These are phyloP conservation scores for Blastobotrys elegans DNA, from an alignment of 1,139 yeast genomes.

Conservation along the genomic window DNA sequence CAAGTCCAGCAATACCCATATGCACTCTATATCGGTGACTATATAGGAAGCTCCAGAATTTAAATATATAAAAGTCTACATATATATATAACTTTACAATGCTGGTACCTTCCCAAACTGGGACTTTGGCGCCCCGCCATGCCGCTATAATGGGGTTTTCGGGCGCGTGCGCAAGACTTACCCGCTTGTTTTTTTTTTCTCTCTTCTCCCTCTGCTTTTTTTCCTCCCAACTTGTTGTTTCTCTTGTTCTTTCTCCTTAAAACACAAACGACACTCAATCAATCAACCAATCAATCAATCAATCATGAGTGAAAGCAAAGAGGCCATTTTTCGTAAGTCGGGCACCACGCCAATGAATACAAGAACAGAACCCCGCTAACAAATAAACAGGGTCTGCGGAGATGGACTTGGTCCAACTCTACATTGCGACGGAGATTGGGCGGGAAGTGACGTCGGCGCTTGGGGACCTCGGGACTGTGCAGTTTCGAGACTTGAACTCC, in stretches of 20 bases:
- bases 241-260: neutral
- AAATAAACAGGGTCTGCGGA: slow-evolving; percentile 79
- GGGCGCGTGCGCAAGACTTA: too few relatives aligned
- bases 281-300: neutral
- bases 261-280: neutral
- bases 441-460: slow-evolving; percentile 78
- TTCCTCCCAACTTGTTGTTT: neutral
- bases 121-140: too few relatives aligned
- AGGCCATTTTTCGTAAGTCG: slow-evolving; percentile 18
- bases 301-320: slow-evolving; percentile 7
- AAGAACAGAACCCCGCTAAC: neutral
- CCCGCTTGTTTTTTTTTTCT: neutral
- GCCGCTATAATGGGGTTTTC: too few relatives aligned
- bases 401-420: slow-evolving; percentile 87
- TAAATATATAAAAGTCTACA: too few relatives aligned
- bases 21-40: too few relatives aligned
- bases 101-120: too few relatives aligned
- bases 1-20: too few relatives aligned
- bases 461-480: slow-evolving; percentile 79
- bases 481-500: slow-evolving; percentile 81
- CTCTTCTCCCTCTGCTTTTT: neutral
- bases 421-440: slow-evolving; percentile 85
- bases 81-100: too few relatives aligned
- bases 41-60: too few relatives aligned
- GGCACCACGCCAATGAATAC: neutral